Evolutionary conservation across 2,329 filamentous ascomycete species (phyloP).

Genomic region (Phialophora macrospora): DNA sequence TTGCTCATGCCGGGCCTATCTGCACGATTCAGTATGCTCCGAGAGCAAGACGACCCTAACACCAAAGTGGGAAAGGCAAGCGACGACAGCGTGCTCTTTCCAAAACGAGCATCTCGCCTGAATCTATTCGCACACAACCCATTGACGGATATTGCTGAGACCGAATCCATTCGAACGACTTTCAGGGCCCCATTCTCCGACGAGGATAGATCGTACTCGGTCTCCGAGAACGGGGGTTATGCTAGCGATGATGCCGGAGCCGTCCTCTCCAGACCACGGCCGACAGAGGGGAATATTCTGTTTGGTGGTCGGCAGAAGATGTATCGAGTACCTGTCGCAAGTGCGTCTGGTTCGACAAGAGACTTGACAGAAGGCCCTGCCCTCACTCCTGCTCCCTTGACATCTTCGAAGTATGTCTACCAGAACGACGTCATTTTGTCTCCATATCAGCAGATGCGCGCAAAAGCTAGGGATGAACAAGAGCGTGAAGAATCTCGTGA

Average conservation of each 20-base stretch:
- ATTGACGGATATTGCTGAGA: conserved; percentile 86
- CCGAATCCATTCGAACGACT: conserved; percentile 74
- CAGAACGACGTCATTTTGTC: conserved; percentile 85
- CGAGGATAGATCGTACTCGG: conserved; percentile 67
- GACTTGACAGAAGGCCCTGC: conserved; percentile 30
- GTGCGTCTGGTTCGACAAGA: conserved; percentile 25
- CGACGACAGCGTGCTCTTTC: conserved; percentile 88
- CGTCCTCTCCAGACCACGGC: conserved; percentile 83
- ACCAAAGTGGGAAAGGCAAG: conserved; percentile 91
- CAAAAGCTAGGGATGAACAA: conserved; percentile 57
- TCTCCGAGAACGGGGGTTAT: conserved; percentile 63
- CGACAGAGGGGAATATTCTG: conserved; percentile 85
- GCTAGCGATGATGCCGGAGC: conserved; percentile 70
- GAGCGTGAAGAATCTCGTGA: conserved; percentile 46
- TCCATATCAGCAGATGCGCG: conserved; percentile 76
- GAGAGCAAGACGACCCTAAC: conserved; percentile 89
- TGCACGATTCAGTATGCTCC: conserved; percentile 92
- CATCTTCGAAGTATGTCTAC: conserved; percentile 70
- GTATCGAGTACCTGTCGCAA: conserved; percentile 74
- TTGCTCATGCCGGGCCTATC: conserved; percentile 94
- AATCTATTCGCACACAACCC: conserved; percentile 70
- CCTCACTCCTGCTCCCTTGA: conserved; percentile 43
- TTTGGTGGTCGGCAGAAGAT: conserved; percentile 97
- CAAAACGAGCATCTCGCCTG: conserved; percentile 78
- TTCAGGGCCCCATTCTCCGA: conserved; percentile 63